Percentiles rank a stretch among this genome's conserved stretches.
Conservation (phyloP, 176 grass and related monocot genomes). For the Aegilops longissima region DNA sequence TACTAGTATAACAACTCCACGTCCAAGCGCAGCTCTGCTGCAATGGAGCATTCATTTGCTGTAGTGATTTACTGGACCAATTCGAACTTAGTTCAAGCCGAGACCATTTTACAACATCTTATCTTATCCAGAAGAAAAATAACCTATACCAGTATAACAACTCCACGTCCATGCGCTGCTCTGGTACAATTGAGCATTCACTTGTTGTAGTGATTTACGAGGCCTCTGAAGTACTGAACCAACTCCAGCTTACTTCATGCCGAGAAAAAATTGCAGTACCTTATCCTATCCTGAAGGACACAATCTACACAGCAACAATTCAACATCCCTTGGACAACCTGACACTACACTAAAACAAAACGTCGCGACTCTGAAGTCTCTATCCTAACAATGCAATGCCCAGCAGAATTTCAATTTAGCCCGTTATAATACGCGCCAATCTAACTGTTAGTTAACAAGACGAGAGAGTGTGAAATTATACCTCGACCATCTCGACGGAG, state of each 20-base stretch:
- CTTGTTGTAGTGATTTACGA: too few relatives aligned
- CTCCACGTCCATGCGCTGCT: too few relatives aligned
- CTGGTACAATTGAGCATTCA: too few relatives aligned
- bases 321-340: not conserved
- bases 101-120: not conserved
- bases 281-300: too few relatives aligned
- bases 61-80: not conserved
- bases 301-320: not conserved
- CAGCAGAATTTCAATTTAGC: not conserved
- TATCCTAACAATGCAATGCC: not conserved
- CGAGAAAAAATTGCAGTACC: too few relatives aligned
- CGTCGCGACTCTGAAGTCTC: not conserved
- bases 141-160: too few relatives aligned
- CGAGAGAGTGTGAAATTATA: slow-evolving; percentile 16
- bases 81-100: not conserved
- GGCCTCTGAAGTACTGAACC: too few relatives aligned
- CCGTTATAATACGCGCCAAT: not conserved
- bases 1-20: not conserved
- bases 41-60: not conserved
- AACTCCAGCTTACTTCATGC: too few relatives aligned
- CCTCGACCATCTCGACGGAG: slow-evolving; percentile 97
- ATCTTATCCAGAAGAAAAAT: not conserved
- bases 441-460: too few relatives aligned
- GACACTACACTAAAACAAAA: not conserved
- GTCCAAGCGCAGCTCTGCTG: not conserved